These are phyloP conservation scores for Geotrichum cucujoidarum DNA, from an alignment of 1,139 yeast species.

Conservation along the genomic window DNA sequence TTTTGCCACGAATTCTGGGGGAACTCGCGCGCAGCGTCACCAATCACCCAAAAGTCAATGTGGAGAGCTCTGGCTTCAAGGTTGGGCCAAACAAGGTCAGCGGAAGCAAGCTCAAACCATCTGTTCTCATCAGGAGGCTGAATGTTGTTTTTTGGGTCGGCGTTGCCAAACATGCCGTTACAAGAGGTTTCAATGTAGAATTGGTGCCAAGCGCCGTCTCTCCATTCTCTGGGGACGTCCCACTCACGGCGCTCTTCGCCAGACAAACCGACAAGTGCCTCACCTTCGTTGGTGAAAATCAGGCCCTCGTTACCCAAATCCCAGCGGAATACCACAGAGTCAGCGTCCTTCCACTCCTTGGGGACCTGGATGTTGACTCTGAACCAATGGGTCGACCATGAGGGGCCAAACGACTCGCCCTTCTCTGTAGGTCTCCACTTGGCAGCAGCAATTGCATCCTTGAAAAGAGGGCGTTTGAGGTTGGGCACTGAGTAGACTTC, in stretches of 20 bases:
- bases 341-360: conserved; percentile 37
- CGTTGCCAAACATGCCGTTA: conserved; percentile 91
- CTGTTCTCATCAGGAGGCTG: conserved; percentile 66
- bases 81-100: conserved; percentile 80
- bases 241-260: conserved; percentile 83
- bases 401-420: conserved; percentile 85
- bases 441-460: conserved; percentile 53
- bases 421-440: conserved; percentile 58
- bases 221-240: conserved; percentile 56
- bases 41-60: conserved; percentile 80
- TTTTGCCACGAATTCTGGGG: conserved; percentile 74
- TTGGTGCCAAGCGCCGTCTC: conserved; percentile 42
- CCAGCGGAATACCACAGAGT: conserved; percentile 68
- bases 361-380: conserved; percentile 62
- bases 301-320: conserved; percentile 85
- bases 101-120: conserved; percentile 58
- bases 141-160: conserved; percentile 50
- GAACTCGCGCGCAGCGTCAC: conserved; percentile 88
- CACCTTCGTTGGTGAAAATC: conserved; percentile 61
- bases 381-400: conserved; percentile 97
- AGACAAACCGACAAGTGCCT: conserved; percentile 76
- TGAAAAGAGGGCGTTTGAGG: conserved; percentile 67
- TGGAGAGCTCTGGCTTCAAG: conserved; percentile 69
- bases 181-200: conserved; percentile 89
- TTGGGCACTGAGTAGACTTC: conserved; percentile 65